Base-by-base conservation (phyloP, 306 rosid species). In the Cucurbita moschata region DNA sequence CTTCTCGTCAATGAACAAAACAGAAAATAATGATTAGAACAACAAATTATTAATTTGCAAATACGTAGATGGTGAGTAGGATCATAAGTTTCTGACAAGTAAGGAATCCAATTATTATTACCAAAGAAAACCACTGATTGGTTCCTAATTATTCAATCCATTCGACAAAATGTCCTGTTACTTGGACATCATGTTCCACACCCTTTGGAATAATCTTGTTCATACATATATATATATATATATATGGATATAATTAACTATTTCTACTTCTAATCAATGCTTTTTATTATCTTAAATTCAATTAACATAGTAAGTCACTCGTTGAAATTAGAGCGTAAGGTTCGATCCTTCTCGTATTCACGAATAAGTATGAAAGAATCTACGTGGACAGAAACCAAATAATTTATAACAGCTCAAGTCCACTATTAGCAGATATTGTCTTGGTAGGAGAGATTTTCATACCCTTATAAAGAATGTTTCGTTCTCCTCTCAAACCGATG, bases 61-160 rank as follows among this genome's bases (percentile, higher is more conserved):
- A 40, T 63, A 63, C 69, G 69, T 62, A 38, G 13, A 47, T 62
- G 26, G 26, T 62, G 69, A 62, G 69, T 62, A 62, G 46, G 69
- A 62, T 62, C 49, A 62, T 64, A 1, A 64, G 51, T 19, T 42
- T 64, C 16, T 40, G 15, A 64, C 71, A 64, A 40, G n/a, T 64
- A 64, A 64, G 35, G 71, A 63, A 62, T 62, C 69, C 47, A 63
- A 63, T 63, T 39, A 63, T 63, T 63, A n/a, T 39, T 63, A 16
- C 49, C 50, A 63, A 63, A 39, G 30, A 63, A 62, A 63, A 15
- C 16, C 13, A 16, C 40, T 38, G 1, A 63, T 63, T 63, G 70
- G 70, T 62, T 38, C 4, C 12, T 62, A 15, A 62, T 15, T 62
- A 6, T 16, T 5, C 2, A 61, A 37, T 3, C 16, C 11, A 62